Conservation (phyloP, 805 yeast species). For the Nakazawaea molendinolei region DNA sequence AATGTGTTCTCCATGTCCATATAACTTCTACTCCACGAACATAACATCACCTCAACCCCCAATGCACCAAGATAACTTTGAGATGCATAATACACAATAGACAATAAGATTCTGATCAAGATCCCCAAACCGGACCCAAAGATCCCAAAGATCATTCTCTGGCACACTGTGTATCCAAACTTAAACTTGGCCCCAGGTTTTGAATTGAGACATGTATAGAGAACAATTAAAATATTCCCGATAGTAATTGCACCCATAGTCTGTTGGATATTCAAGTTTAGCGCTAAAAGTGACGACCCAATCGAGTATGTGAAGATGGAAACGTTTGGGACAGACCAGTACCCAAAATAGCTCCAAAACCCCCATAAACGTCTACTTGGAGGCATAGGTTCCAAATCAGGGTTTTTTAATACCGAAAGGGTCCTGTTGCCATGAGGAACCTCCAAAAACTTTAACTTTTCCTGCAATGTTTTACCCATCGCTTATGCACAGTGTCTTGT, state of each 20-base stretch:
- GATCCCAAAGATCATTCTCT: slow-evolving; percentile 39
- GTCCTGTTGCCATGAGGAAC: neutral
- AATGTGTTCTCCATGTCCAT: slow-evolving; percentile 31
- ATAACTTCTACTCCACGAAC: slow-evolving; percentile 32
- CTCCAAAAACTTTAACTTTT: neutral
- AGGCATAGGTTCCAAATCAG: slow-evolving; percentile 32
- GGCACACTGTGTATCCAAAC: slow-evolving; percentile 40
- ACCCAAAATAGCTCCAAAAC: slow-evolving; percentile 10
- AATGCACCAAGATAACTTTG: slow-evolving; percentile 42
- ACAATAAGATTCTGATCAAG: slow-evolving; percentile 33
- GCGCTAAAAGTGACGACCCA: slow-evolving; percentile 35
- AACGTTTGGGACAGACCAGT: slow-evolving; percentile 26
- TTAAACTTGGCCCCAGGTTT: slow-evolving; percentile 40
- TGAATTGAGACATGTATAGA: slow-evolving; percentile 38
- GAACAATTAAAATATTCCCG: slow-evolving; percentile 37
- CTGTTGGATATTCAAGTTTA: slow-evolving; percentile 39
- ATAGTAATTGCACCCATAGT: slow-evolving; percentile 37
- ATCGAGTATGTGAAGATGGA: slow-evolving; percentile 34
- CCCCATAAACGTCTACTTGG: slow-evolving; percentile 32
- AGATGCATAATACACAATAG: slow-evolving; percentile 40
- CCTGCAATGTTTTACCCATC: no score
- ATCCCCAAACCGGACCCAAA: slow-evolving; percentile 38
- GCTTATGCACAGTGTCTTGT: no score
- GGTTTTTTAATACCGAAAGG: slow-evolving; percentile 1
- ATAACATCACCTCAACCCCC: slow-evolving; percentile 31